Evolutionary conservation across 1,284 basidiomycete species (phyloP).

Genomic region (Austroboletus olivaceoglutinosus): DNA sequence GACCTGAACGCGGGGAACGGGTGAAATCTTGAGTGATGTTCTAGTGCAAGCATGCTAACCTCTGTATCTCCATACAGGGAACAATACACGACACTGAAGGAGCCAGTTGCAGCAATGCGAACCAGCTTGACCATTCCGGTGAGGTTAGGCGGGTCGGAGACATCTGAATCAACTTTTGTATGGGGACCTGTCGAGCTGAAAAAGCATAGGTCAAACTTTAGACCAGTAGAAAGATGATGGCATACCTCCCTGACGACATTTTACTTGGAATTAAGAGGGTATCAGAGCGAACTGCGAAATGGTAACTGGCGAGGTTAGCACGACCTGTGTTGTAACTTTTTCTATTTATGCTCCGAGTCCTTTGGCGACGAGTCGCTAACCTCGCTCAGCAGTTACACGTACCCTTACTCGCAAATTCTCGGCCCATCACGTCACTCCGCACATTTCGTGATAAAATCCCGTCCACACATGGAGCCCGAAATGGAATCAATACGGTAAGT

Average conservation of each 20-base stretch:
- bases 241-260: neutral
- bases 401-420: too few species aligned
- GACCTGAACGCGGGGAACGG: neutral
- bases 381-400: too few species aligned
- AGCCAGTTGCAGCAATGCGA: neutral
- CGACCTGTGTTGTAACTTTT: too few species aligned
- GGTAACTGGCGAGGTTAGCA: too few species aligned
- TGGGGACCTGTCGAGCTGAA: neutral
- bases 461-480: too few species aligned
- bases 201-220: neutral
- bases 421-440: too few species aligned
- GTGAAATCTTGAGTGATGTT: neutral
- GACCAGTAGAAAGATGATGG: neutral
- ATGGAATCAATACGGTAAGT: too few species aligned
- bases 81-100: neutral
- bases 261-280: too few species aligned
- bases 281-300: too few species aligned
- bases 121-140: neutral
- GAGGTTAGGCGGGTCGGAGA: neutral
- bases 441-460: too few species aligned
- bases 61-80: neutral
- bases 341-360: too few species aligned
- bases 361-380: too few species aligned
- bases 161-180: neutral
- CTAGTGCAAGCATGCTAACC: neutral